Percentiles rank a stretch among this genome's conserved stretches.
Evolutionary conservation across 2,329 filamentous ascomycete species (phyloP).

Genomic region (Myriosclerotinia curreyana): DNA sequence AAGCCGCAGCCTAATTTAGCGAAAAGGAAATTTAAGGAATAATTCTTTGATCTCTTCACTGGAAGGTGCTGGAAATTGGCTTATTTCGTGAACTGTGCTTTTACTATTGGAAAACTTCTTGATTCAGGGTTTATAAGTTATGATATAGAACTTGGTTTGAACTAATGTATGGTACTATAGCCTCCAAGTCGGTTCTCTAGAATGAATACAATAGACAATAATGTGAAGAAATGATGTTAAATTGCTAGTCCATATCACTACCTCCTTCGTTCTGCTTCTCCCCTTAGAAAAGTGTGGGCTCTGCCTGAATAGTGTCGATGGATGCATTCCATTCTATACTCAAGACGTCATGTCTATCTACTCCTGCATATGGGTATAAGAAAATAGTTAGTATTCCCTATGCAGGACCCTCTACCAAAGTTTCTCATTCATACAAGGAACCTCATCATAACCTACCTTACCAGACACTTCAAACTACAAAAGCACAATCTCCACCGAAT

Average conservation of each 20-base stretch:
- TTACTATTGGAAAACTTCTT: too few relatives aligned
- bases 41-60: too few relatives aligned
- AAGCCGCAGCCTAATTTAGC: too few relatives aligned
- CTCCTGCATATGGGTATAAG: background rate
- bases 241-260: background rate
- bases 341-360: background rate
- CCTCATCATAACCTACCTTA: background rate
- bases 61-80: too few relatives aligned
- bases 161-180: background rate
- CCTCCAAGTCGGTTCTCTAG: background rate
- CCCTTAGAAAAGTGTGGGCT: background rate
- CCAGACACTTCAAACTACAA: background rate
- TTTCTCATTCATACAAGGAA: too few relatives aligned
- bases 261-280: background rate
- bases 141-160: background rate
- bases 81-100: too few relatives aligned
- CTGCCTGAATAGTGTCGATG: background rate
- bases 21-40: too few relatives aligned
- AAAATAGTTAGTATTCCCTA: background rate
- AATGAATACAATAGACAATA: background rate
- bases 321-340: background rate
- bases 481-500: background rate
- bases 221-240: background rate
- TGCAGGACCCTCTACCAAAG: background rate
- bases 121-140: too few relatives aligned